Evolutionary conservation across 331 rosid genomes (phyloP), one percentile per base, ranked within the genome.

Genomic region (Cydonia oblonga): DNA sequence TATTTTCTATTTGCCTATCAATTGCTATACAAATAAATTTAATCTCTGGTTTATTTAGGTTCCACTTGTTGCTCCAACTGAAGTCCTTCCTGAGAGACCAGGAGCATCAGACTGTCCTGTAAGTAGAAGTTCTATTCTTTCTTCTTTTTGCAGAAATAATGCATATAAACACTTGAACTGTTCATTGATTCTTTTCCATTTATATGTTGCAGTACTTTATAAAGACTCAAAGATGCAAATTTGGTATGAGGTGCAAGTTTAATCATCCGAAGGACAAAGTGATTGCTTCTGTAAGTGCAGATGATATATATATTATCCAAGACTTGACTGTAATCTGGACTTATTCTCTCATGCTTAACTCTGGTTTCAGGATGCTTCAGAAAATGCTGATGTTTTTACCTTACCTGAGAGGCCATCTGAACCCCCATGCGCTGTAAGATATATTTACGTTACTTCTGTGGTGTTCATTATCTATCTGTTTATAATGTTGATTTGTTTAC

Each of bases 371-470:
- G 86, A 57, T 82, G 80, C 87, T 66, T 76, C 83, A 29, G 96
- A 89, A 76, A 84, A 85, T 80, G 90, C 75, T 73, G 95, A 86
- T 70, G 75, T 62, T 73, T 74, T 81, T 62, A 71, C 81, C 73
- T 88, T 93, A 78, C 98, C 98, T 15, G 96, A 91, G 82, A 91
- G 96, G 85, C 96, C 97, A 54, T 79, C 83, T 59, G 98, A 93
- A 79, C 81, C 96, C 73, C 86, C 81, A 6, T 93, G 98, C 71
- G 85, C 96, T 38, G 98, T 93, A 80, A 89, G 93, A 78, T 79
- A 82, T 76, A 46, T 72, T 56, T 63, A 82, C 69, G 30, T 73
- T 60, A 59, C 60, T 60, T 70, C 74, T 28, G 24, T 71, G 40
- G 64, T 63, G 33, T 67, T 66, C 46, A 69, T 76, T 51, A 73